Evolutionary conservation across 1,284 basidiomycete genomes (phyloP).

Genomic region (Cronartium quercuum): DNA sequence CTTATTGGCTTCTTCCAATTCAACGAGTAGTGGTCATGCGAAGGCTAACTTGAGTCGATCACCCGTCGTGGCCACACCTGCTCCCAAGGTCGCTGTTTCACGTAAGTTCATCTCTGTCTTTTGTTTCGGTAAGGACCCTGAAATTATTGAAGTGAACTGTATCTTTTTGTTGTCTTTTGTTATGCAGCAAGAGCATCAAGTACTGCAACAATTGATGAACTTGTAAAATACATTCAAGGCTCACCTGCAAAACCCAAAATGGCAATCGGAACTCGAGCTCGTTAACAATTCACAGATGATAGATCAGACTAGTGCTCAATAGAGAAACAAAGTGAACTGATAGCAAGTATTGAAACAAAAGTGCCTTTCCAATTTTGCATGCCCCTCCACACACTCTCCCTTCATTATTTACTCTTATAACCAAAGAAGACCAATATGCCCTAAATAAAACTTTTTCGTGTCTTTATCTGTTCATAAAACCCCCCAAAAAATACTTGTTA

Average conservation of each 20-base stretch:
- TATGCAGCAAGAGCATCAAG: neutral
- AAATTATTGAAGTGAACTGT: neutral
- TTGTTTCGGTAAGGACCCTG: neutral
- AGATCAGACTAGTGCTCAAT: too few relatives aligned
- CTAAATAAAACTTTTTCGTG: too few relatives aligned
- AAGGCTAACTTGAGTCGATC: neutral
- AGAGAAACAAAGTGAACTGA: too few relatives aligned
- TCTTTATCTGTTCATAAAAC: too few relatives aligned
- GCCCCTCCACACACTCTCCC: too few relatives aligned
- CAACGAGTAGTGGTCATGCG: neutral
- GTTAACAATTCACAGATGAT: neutral
- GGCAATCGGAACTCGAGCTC: neutral
- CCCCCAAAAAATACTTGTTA: too few relatives aligned
- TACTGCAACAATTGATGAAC: slow-evolving; percentile 30
- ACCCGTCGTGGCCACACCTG: neutral
- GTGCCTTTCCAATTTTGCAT: too few relatives aligned
- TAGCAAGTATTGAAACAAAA: too few relatives aligned
- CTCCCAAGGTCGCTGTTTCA: slow-evolving; percentile 11
- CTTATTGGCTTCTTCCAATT: slow-evolving; percentile 12
- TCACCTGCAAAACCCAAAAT: slow-evolving; percentile 14
- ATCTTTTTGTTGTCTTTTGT: neutral
- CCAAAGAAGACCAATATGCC: too few relatives aligned
- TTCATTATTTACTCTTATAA: too few relatives aligned
- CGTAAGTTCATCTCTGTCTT: neutral
- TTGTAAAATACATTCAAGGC: slow-evolving; percentile 37